Evolutionary conservation across 257 asterid species (phyloP).

Genomic region (Nicotiana knightiana): DNA sequence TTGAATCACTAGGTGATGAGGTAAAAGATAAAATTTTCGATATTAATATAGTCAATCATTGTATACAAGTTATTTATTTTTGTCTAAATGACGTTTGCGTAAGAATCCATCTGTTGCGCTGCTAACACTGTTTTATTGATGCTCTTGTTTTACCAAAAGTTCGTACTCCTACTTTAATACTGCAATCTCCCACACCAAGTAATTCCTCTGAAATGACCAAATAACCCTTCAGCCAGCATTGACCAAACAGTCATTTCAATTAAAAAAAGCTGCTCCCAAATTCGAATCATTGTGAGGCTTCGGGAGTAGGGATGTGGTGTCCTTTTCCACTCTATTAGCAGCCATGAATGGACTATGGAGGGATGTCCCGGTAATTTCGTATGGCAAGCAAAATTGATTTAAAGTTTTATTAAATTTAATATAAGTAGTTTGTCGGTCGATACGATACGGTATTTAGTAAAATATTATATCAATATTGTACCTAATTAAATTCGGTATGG

Average conservation of each 20-base stretch:
- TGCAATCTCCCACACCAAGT: neutral
- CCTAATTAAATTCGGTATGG: too few species aligned
- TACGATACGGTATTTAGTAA: too few species aligned
- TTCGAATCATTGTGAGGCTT: constrained; percentile 1
- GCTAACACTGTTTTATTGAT: constrained; percentile 37
- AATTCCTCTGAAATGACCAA: neutral
- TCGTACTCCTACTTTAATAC: neutral
- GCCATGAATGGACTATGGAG: neutral
- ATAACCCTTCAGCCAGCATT: neutral
- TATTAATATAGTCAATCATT: neutral
- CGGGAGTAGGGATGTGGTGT: neutral
- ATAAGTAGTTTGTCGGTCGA: neutral
- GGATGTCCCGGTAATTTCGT: neutral
- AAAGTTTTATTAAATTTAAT: neutral
- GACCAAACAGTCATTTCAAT: neutral
- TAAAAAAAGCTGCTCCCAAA: constrained; percentile 12
- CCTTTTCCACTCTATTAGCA: constrained; percentile 4
- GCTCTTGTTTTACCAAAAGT: constrained; percentile 21
- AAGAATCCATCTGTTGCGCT: constrained; percentile 36
- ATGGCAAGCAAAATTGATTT: neutral
- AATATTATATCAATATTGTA: too few species aligned
- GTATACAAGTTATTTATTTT: neutral
- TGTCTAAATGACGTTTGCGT: constrained; percentile 29
- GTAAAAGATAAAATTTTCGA: neutral
- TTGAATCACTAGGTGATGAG: neutral